Evolutionary conservation across 208 protist species (phyloP).

Genomic region (Leishmania tarentolae): DNA sequence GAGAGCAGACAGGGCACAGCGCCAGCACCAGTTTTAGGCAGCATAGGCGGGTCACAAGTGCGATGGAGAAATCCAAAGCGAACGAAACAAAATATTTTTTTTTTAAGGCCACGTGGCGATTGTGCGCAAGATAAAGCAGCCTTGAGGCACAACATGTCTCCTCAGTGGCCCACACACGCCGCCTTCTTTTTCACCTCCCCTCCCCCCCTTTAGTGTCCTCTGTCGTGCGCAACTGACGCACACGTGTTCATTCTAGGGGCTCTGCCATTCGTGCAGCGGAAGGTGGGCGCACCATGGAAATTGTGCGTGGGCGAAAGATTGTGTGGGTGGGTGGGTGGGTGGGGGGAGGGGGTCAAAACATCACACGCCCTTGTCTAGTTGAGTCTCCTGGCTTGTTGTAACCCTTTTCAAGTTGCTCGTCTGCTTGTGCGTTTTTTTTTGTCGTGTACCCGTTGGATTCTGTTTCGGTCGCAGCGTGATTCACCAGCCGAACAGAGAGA

Average conservation of each 20-base stretch:
- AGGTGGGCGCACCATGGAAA: not conserved
- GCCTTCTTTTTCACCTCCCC: not conserved
- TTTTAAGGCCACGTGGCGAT: not conserved
- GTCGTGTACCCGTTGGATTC: no score
- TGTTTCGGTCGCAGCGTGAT: not conserved
- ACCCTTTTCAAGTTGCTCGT: not conserved
- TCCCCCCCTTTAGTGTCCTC: no score
- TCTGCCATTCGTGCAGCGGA: not conserved
- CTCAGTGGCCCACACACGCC: not conserved
- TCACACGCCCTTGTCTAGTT: not conserved
- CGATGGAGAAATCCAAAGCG: not conserved
- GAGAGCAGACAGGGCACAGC: not conserved
- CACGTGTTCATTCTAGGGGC: not conserved
- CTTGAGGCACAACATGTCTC: not conserved
- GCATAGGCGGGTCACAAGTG: not conserved
- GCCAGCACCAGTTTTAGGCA: not conserved
- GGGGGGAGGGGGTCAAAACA: not conserved
- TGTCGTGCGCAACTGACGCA: not conserved
- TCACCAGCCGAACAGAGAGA: not conserved
- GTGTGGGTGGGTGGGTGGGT: no score
- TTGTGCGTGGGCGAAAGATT: not conserved
- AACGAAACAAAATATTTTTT: not conserved
- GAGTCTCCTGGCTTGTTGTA: not conserved
- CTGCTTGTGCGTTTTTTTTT: not conserved
- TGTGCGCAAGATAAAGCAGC: not conserved